Base-by-base conservation (phyloP, 257 asterid species). In the Petunia axillaris region DNA sequence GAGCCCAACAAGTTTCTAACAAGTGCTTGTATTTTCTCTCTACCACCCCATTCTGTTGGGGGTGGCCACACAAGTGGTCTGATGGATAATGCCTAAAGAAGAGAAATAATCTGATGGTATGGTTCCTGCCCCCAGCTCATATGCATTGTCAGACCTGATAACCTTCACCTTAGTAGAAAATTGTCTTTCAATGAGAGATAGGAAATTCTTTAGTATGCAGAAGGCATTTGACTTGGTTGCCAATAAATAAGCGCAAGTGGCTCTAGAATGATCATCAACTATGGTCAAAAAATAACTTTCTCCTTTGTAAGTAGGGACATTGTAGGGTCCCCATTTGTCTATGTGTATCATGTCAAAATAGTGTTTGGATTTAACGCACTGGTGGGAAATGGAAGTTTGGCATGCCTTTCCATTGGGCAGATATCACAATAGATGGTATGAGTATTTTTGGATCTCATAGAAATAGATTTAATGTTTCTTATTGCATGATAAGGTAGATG, bases 231-330 rank as follows among this genome's bases (percentile, higher is more conserved):
- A 2, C 1, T 70, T 70, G 50, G 50, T 10, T 3, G 5, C 41
- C 0, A 70, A 14, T 2, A 8, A 13, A 13, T 38, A 39, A 2
- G 76, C 41, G 53, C 76, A 70, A 8, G 76, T 70, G 16, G 54
- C 54, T 41, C 76, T 70, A 2, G 76, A 38, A 43, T 36, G 25
- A 13, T 70, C 4, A 38, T 70, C 76, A 3, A 70, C 76, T 70
- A 70, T 70, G 76, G 76, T 41, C 9, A 8, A 43, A 39, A 70
- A 70, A 70, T 70, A 70, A 2, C 6, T 2, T 50, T 2, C 2
- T 7, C 76, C 39, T 7, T 39, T 41, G 10, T 43, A 4, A 37
- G 8, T 70, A 2, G n/a, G 4, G 41, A 2, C 2, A 5, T 6
- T 3, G 14, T 70, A 70, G 1, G 76, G 76, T 2, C 76, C 53